Evolutionary conservation across 805 yeast genomes (phyloP), one percentile per base, ranked within the genome.

Genomic region (Clavispora asparagi): DNA sequence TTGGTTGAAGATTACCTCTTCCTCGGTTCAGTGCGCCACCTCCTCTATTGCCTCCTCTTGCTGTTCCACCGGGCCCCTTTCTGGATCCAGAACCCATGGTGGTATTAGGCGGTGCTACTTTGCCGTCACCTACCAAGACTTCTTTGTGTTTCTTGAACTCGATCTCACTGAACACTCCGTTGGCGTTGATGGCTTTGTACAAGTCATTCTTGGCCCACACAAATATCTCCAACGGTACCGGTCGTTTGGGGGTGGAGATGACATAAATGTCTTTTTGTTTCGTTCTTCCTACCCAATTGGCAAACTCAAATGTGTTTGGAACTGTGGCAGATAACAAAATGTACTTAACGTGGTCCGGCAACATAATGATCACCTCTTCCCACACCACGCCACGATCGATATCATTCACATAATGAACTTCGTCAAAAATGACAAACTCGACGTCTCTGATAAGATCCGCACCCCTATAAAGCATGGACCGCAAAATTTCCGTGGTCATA

Each of bases 341-440:
- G 57, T 87, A 86, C 60, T 92, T 92, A 48, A 94, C 94, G 61
- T 94, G 97, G 53, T 91, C 97, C 0, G 99, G 99, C 30, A 94
- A 72, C 96, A 94, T 89, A 56, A 94, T 94, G 50, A 94, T 94
- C 19, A 94, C 97, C 67, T 94, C 99, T 70, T 94, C 99, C 99
- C 99, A 94, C 4, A 94, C 99, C 12, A 94, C 99, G 60, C 99
- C 99, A 65, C 99, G 82, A 58, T 89, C 96, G 47, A 88, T 84
- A 68, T 94, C 99, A 63, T 94, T 94, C 51, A 94, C 97, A 62
- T 94, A 94, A 67, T 94, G 99, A 1, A 94, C 99, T 63, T 94
- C 99, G 69, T 94, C 99, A 63, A 94, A 94, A 36, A 94, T 90
- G 26, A 94, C 97, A 73, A 91, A 94, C 60, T 92, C 99, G 19